Percentiles rank a stretch among this genome's conserved stretches.
phyloP scores from a whole-genome alignment of 148 eudicot genomes.

The Suaeda aralocaspica region DNA sequence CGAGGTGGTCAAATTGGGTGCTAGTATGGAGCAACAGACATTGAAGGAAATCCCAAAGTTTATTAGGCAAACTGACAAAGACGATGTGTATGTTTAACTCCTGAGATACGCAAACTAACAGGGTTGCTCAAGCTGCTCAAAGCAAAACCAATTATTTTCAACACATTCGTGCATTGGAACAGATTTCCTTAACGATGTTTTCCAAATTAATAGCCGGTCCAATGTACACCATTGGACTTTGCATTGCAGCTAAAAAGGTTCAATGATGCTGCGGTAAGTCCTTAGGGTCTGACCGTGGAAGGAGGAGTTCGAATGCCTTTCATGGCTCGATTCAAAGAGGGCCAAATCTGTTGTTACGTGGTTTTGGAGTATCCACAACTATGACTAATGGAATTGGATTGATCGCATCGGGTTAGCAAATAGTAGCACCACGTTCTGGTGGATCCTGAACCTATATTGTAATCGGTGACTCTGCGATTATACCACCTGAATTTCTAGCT shows the following conservation, averaged over 20 bases:
- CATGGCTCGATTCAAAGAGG: slow-evolving; percentile 32
- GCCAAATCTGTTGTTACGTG: slow-evolving; percentile 28
- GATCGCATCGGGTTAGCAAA: slow-evolving; percentile 42
- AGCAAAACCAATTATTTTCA: slow-evolving; percentile 30
- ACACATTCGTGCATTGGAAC: slow-evolving; percentile 31
- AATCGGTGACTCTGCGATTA: slow-evolving; percentile 21
- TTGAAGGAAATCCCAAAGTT: slow-evolving; percentile 33
- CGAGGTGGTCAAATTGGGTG: slow-evolving; percentile 17
- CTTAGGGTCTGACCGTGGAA: slow-evolving; percentile 35
- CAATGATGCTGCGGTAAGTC: slow-evolving; percentile 11
- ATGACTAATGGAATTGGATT: slow-evolving; percentile 29
- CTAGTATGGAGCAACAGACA: slow-evolving; percentile 26
- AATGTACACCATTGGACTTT: slow-evolving; percentile 27
- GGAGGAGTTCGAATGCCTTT: slow-evolving; percentile 23
- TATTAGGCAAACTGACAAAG: slow-evolving; percentile 25
- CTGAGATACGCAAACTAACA: background rate
- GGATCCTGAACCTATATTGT: slow-evolving; percentile 35
- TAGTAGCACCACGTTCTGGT: slow-evolving; percentile 31
- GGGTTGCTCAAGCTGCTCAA: slow-evolving; percentile 7
- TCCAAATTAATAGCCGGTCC: slow-evolving; percentile 18
- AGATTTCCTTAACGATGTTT: slow-evolving; percentile 22
- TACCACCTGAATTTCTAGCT: slow-evolving; percentile 28
- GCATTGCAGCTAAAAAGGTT: slow-evolving; percentile 7
- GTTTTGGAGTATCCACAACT: slow-evolving; percentile 33
- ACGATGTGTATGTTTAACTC: slow-evolving; percentile 31